Evolutionary conservation across 2,329 filamentous ascomycete genomes (phyloP).

Genomic region (Proliferodiscus dingleyae): DNA sequence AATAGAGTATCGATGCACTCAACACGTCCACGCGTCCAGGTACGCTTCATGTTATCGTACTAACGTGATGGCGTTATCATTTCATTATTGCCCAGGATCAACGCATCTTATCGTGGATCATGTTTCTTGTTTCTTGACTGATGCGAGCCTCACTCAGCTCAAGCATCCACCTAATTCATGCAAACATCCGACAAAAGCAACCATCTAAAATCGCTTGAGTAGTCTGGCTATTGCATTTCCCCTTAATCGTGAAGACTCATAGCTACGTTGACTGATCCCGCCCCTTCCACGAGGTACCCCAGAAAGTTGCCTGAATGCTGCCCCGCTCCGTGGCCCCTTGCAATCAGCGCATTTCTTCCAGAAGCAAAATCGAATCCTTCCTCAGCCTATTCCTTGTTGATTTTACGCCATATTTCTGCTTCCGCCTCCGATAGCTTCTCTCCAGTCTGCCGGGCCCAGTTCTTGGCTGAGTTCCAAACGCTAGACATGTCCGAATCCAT

Average conservation of each 20-base stretch:
- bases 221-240: conserved; percentile 2
- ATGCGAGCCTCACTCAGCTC: conserved; percentile 17
- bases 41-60: conserved; percentile 1
- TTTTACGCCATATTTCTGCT: conserved; percentile 57
- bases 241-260: conserved; percentile 10
- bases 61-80: conserved; percentile 8
- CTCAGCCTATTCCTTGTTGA: conserved; percentile 43
- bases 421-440: conserved; percentile 54
- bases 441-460: conserved; percentile 52
- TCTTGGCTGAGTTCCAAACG: conserved; percentile 53
- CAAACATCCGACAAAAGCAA: conserved; percentile 11
- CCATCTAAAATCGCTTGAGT: conserved; percentile 2
- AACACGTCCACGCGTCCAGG: conserved; percentile 20
- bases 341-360: conserved; percentile 12
- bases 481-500: conserved; percentile 35
- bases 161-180: conserved; percentile 19
- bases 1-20: conserved; percentile 11
- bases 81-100: conserved; percentile 6
- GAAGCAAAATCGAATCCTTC: conserved; percentile 8
- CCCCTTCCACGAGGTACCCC: neutral
- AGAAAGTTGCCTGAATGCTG: neutral
- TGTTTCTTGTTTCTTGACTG: conserved; percentile 17
- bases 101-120: conserved; percentile 18
- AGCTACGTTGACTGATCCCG: conserved; percentile 16
- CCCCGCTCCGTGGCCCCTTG: conserved; percentile 2